These are phyloP conservation scores for Trichoderma citrinoviride DNA, from an alignment of 2,329 filamentous ascomycete genomes.

Conservation along the genomic window DNA sequence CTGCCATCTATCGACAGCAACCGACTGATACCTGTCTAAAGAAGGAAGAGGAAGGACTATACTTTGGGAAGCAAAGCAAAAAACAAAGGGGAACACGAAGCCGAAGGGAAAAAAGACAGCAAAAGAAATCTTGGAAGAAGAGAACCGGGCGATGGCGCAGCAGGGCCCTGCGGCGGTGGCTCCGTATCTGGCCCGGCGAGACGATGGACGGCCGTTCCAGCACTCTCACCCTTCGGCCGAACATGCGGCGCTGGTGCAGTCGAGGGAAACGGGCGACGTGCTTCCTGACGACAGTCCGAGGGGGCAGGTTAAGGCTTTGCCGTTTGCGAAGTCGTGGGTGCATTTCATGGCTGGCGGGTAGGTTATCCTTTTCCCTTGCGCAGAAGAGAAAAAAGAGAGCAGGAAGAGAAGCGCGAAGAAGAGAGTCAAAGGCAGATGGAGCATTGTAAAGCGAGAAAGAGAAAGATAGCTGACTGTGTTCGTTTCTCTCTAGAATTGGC, in stretches of 20 bases:
- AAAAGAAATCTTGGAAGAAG: background rate
- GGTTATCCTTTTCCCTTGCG: conserved; percentile 30
- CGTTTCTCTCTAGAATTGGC: conserved; percentile 59
- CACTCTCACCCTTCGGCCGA: conserved; percentile 34
- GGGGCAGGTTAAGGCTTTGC: conserved; percentile 41
- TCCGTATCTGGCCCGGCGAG: conserved; percentile 32
- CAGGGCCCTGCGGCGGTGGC: conserved; percentile 18
- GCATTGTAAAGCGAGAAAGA: no score
- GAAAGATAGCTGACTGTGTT: background rate
- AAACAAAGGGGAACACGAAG: background rate
- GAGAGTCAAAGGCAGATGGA: no score
- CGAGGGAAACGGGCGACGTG: conserved; percentile 59
- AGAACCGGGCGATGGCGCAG: conserved; percentile 10
- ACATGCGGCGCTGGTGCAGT: conserved; percentile 50
- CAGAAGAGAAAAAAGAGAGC: background rate
- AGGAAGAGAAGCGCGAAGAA: no score
- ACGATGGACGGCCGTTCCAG: conserved; percentile 34
- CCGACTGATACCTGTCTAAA: background rate
- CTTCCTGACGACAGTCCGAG: conserved; percentile 43
- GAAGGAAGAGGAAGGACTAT: background rate
- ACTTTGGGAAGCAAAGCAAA: background rate
- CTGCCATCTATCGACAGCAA: background rate
- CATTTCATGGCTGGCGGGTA: conserved; percentile 91
- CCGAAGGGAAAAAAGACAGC: no score
- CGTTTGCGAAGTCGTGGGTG: conserved; percentile 77